These are phyloP conservation scores for Allantophomopsis cytisporea DNA, from an alignment of 2,329 filamentous ascomycete species.

Conservation along the genomic window DNA sequence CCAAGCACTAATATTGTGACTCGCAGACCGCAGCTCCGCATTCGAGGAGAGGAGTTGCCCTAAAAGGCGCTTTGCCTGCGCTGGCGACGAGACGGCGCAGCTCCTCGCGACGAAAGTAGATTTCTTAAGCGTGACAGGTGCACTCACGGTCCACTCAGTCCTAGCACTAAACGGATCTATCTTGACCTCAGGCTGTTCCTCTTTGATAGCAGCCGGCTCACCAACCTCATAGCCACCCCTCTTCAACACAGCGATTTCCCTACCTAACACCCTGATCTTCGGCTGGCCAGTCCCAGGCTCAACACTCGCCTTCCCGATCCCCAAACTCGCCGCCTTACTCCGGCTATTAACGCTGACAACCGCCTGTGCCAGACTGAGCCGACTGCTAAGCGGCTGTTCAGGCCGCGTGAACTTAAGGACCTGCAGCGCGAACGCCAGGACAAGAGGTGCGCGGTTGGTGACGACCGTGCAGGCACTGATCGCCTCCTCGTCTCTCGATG, in stretches of 20 bases:
- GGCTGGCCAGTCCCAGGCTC: constrained; percentile 63
- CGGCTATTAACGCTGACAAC: constrained; percentile 72
- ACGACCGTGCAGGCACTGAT: constrained; percentile 45
- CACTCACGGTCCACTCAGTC: constrained; percentile 33
- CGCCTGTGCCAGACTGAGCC: constrained; percentile 70
- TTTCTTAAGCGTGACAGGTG: constrained; percentile 33
- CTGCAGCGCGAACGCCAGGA: constrained; percentile 67
- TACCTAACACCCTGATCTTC: constrained; percentile 55
- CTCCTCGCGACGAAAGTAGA: constrained; percentile 46
- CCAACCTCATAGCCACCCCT: constrained; percentile 58
- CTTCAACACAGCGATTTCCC: constrained; percentile 64
- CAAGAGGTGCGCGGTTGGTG: constrained; percentile 71
- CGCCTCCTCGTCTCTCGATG: constrained; percentile 39
- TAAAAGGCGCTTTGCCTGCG: constrained; percentile 28
- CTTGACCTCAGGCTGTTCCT: constrained; percentile 1
- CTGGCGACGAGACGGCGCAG: constrained; percentile 22
- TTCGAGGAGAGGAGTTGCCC: constrained; percentile 32
- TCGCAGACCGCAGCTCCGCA: constrained; percentile 35
- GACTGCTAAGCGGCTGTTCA: constrained; percentile 71
- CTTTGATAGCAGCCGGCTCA: constrained; percentile 5
- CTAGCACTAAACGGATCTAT: background rate
- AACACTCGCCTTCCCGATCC: constrained; percentile 45
- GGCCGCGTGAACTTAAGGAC: constrained; percentile 72
- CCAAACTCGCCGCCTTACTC: constrained; percentile 62
- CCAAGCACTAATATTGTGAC: constrained; percentile 33